Conservation (phyloP, 305 asterid species). For the Solanum chacoense region DNA sequence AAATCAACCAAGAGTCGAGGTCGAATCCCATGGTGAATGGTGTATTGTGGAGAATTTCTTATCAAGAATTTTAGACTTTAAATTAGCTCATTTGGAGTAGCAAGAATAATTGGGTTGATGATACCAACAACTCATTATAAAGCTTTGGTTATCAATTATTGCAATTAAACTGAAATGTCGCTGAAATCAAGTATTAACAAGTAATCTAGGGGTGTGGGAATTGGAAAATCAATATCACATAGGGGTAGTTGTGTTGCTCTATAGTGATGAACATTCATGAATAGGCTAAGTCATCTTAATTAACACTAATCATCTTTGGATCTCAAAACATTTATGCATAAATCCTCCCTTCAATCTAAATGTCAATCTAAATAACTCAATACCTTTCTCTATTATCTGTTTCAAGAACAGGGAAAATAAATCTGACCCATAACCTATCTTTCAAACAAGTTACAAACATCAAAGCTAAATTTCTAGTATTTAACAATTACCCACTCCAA, state of each 20-base stretch:
- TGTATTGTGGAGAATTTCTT: not conserved
- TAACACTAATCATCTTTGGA: not conserved
- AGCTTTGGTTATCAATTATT: not conserved
- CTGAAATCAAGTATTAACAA: not conserved
- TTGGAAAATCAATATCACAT: not conserved
- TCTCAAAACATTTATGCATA: not conserved
- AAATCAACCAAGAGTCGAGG: not conserved
- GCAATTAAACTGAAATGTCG: not conserved
- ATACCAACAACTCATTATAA: not conserved
- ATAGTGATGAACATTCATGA: not conserved
- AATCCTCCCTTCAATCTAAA: not conserved
- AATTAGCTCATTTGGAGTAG: not conserved
- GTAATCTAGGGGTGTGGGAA: not conserved
- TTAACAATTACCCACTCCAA: not conserved
- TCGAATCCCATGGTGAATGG: not conserved
- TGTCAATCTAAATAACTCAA: not conserved
- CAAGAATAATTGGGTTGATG: not conserved
- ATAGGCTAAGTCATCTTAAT: not conserved
- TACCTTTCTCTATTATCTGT: not conserved
- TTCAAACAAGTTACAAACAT: not conserved
- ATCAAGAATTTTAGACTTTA: not conserved
- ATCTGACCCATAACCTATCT: not conserved
- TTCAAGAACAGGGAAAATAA: not conserved
- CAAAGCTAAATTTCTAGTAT: not conserved
- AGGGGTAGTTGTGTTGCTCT: not conserved